phyloP scores from a whole-genome alignment of 1,139 yeast genomes.

The Candida pseudoviswanathii region DNA sequence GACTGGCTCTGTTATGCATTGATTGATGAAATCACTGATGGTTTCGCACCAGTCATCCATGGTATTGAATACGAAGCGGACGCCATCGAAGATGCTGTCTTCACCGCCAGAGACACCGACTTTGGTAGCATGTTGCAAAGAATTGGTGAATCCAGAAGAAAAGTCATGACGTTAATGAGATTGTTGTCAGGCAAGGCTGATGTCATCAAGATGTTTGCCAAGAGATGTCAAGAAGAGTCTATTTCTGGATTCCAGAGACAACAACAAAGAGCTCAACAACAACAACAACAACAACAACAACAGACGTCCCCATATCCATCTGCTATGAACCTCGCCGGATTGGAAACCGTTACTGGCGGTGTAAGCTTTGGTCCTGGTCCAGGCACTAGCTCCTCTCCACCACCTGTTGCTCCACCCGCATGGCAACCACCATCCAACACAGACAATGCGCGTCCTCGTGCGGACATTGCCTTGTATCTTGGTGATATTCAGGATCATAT shows the following conservation, averaged over 20 bases:
- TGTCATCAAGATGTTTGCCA: conserved; percentile 95
- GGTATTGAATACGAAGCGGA: conserved; percentile 88
- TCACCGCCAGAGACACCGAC: conserved; percentile 44
- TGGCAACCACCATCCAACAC: conserved; percentile 14
- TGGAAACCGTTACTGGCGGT: conserved; percentile 2
- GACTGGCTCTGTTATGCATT: conserved; percentile 94
- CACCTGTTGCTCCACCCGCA: conserved; percentile 5
- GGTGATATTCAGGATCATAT: conserved; percentile 99
- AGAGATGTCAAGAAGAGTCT: conserved; percentile 78
- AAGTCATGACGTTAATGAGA: conserved; percentile 86
- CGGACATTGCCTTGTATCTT: conserved; percentile 80
- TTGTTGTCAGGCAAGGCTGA: conserved; percentile 93
- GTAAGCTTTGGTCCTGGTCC: conserved; percentile 6
- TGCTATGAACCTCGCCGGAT: conserved; percentile 1
- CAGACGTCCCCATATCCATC: conserved; percentile 4
- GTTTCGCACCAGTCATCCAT: conserved; percentile 85
- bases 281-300: conserved; percentile 6
- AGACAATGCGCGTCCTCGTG: conserved; percentile 63
- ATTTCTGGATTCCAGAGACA: conserved; percentile 11
- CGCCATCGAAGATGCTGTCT: conserved; percentile 75
- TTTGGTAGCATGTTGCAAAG: conserved; percentile 70
- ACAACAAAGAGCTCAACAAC: conserved; percentile 24
- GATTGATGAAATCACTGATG: conserved; percentile 90
- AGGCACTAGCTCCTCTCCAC: neutral
- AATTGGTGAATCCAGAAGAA: conserved; percentile 84